Percentiles rank a stretch among this genome's conserved stretches.
phyloP scores from a whole-genome alignment of 2,329 filamentous ascomycete species.

The Harringtonia lauricola region DNA sequence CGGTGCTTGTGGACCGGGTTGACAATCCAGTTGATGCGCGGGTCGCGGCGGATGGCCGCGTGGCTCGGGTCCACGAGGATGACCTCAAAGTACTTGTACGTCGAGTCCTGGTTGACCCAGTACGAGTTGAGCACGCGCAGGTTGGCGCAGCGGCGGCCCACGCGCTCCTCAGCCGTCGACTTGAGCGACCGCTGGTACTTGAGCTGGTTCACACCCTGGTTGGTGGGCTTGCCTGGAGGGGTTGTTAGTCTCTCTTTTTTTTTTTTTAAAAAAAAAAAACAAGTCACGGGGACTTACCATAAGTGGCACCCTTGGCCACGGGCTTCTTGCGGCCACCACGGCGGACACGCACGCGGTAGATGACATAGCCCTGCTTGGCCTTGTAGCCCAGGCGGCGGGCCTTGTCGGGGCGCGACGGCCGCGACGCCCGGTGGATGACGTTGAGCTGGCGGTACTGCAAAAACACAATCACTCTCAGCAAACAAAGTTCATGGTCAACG shows the following conservation, averaged over 20 bases:
- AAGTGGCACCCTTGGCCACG: constrained; percentile 95
- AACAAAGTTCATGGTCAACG: constrained; percentile 70
- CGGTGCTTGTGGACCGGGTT: constrained; percentile 99
- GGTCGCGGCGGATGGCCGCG: constrained; percentile 98
- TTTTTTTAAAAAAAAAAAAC: too few relatives aligned
- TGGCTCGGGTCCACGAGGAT: constrained; percentile 99
- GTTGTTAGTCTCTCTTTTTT: not conserved
- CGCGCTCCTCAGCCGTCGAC: constrained; percentile 98
- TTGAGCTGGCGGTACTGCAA: constrained; percentile 86
- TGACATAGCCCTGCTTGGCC: constrained; percentile 99
- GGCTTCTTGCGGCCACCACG: constrained; percentile 98
- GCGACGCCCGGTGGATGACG: constrained; percentile 98
- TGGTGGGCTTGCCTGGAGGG: constrained; percentile 90
- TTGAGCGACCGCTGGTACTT: constrained; percentile 99
- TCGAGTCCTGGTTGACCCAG: constrained; percentile 99
- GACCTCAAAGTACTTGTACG: constrained; percentile 99
- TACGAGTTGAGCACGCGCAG: constrained; percentile 99
- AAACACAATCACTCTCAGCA: constrained; percentile 9
- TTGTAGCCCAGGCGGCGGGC: constrained; percentile 99
- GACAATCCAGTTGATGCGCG: constrained; percentile 99
- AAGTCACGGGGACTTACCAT: too few relatives aligned
- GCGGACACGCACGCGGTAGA: constrained; percentile 98
- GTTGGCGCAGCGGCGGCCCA: constrained; percentile 97
- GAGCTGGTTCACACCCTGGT: constrained; percentile 99
- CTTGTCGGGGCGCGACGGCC: constrained; percentile 98